A percentile compares a stretch with the other conserved stretches of the same genome.
Evolutionary conservation across 345 rosid genomes (phyloP).

Genomic region (Eutrema yunnanense): DNA sequence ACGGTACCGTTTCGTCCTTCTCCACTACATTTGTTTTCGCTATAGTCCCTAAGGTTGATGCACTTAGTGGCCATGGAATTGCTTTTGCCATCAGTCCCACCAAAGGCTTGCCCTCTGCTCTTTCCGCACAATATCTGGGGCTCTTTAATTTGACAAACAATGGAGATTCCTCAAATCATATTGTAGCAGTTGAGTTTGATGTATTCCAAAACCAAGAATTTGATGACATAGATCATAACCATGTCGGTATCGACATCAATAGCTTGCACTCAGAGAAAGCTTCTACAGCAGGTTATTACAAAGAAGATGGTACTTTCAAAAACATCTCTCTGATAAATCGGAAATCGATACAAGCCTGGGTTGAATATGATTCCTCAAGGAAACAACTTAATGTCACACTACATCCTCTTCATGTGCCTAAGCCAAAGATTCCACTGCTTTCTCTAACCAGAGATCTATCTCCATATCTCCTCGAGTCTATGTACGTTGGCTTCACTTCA

Average conservation of each 20-base stretch:
- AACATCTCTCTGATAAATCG: conserved; percentile 36
- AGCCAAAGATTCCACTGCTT: conserved; percentile 46
- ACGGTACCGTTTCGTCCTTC: conserved; percentile 47
- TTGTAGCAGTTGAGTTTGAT: conserved; percentile 67
- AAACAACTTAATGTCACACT: conserved; percentile 48
- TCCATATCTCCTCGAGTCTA: conserved; percentile 1
- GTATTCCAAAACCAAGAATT: too few species aligned
- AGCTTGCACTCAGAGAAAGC: conserved; percentile 44
- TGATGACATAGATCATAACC: conserved; percentile 36
- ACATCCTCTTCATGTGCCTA: conserved; percentile 37
- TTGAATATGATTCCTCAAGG: conserved; percentile 58
- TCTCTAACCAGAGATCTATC: conserved; percentile 55
- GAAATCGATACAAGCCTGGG: conserved; percentile 58
- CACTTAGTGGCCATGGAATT: conserved; percentile 56
- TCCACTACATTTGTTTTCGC: conserved; percentile 76
- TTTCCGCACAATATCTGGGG: conserved; percentile 39
- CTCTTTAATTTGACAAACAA: conserved; percentile 37
- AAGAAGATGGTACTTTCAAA: conserved; percentile 27
- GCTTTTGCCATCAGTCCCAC: conserved; percentile 51
- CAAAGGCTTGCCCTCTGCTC: conserved; percentile 30
- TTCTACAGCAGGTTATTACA: conserved; percentile 39
- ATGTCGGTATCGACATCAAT: conserved; percentile 44
- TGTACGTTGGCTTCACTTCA: conserved; percentile 60
- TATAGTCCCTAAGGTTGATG: conserved; percentile 28
- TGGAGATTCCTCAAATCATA: conserved; percentile 45